Percentiles rank a stretch among this genome's conserved stretches.
phyloP scores from a whole-genome alignment of 2,329 filamentous ascomycete genomes.

The Amauroascus niger region DNA sequence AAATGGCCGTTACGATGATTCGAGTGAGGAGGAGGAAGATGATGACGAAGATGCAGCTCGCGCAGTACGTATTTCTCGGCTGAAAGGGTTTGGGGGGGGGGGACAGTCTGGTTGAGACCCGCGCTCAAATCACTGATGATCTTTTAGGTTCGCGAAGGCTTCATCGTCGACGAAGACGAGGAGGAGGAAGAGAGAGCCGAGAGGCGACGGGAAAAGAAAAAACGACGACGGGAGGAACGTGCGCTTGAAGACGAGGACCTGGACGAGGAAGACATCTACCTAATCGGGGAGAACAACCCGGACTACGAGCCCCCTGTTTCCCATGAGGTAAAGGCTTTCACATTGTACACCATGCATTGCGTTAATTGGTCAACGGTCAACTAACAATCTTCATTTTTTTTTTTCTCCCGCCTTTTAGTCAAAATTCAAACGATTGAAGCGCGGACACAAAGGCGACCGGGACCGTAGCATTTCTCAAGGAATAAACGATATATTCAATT shows the following conservation, averaged over 20 bases:
- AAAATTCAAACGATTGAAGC: slow-evolving; percentile 94
- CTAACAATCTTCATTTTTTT: slow-evolving; percentile 5
- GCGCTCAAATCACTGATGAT: slow-evolving; percentile 12
- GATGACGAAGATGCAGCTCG: slow-evolving; percentile 79
- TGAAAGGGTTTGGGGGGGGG: too few species aligned
- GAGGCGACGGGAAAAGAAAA: slow-evolving; percentile 57
- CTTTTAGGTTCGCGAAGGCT: slow-evolving; percentile 79
- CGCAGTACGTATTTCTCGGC: slow-evolving; percentile 46
- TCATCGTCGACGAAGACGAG: slow-evolving; percentile 89
- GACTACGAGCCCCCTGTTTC: slow-evolving; percentile 58
- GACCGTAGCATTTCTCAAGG: slow-evolving; percentile 55
- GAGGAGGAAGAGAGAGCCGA: slow-evolving; percentile 60
- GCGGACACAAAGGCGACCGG: slow-evolving; percentile 65
- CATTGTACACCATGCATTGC: not conserved
- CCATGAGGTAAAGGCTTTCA: slow-evolving; percentile 51
- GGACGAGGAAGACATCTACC: slow-evolving; percentile 90
- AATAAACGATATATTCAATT: slow-evolving; percentile 87
- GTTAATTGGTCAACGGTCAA: not conserved
- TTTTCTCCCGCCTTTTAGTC: too few species aligned
- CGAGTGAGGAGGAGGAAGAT: slow-evolving; percentile 85
- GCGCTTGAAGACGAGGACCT: slow-evolving; percentile 74
- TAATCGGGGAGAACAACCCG: slow-evolving; percentile 76
- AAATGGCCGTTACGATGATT: slow-evolving; percentile 58
- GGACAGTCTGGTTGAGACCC: not conserved
- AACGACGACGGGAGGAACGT: slow-evolving; percentile 65